Percentiles rank a stretch among this genome's conserved stretches.
Conservation (phyloP, 805 yeast species). For the Metschnikowia noctiluminum region DNA sequence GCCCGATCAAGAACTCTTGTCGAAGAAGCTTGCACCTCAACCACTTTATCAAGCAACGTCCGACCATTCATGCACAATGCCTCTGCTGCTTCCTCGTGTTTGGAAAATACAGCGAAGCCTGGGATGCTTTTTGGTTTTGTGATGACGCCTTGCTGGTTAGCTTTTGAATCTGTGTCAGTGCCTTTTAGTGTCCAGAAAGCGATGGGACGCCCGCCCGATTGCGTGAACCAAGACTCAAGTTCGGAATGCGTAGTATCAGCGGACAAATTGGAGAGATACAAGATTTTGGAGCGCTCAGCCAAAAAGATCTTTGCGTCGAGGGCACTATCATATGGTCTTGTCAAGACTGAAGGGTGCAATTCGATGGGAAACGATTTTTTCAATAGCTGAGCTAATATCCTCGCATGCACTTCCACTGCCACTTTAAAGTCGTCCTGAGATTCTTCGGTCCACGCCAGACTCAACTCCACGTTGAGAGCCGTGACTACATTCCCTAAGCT, state of each 20-base stretch:
- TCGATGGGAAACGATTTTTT: constrained; percentile 48
- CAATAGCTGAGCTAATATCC: constrained; percentile 45
- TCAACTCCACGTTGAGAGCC: constrained; percentile 43
- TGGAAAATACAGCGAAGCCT: constrained; percentile 82
- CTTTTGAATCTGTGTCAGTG: constrained; percentile 28
- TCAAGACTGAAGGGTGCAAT: constrained; percentile 53
- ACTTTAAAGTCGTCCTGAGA: constrained; percentile 20
- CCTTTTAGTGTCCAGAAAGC: constrained; percentile 85
- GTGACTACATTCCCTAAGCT: constrained; percentile 41
- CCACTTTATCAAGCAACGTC: constrained; percentile 62
- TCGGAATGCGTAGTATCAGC: constrained; percentile 87
- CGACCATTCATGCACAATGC: constrained; percentile 79
- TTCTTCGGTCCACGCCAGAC: constrained; percentile 39
- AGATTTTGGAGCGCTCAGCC: constrained; percentile 70
- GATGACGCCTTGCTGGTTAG: constrained; percentile 17
- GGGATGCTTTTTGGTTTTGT: constrained; percentile 46
- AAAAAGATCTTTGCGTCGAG: constrained; percentile 67
- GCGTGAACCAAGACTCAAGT: constrained; percentile 86
- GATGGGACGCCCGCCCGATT: constrained; percentile 78
- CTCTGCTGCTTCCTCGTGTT: constrained; percentile 84
- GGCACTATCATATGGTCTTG: constrained; percentile 73
- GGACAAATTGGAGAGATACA: constrained; percentile 78
- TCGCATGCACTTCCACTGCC: constrained; percentile 44
- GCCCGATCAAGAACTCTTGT: constrained; percentile 75
- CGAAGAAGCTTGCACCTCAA: constrained; percentile 87